phyloP scores from a whole-genome alignment of 495 filamentous ascomycete species.

The Pyrenula massariospora region DNA sequence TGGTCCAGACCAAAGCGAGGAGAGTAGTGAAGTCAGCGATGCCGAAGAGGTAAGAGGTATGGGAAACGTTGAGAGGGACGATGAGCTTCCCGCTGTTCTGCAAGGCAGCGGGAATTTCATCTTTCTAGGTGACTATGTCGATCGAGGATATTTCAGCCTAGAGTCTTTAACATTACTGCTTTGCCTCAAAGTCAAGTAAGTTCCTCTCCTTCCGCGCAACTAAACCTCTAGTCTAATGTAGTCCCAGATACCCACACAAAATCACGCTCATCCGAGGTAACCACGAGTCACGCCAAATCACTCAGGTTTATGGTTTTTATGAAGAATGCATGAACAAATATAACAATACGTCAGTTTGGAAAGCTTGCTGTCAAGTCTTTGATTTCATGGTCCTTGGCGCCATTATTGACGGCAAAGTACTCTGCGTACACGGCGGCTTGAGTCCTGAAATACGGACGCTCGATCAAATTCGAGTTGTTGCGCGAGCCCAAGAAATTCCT shows the following conservation, averaged over 20 bases:
- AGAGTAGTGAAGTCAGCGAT: constrained; percentile 25
- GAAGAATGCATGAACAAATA: constrained; percentile 98
- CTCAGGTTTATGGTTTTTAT: constrained; percentile 97
- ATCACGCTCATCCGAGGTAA: constrained; percentile 95
- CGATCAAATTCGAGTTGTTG: constrained; percentile 95
- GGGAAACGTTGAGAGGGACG: constrained; percentile 26
- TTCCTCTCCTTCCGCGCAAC: too few relatives aligned
- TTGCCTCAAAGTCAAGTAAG: constrained; percentile 93
- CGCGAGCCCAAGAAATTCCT: constrained; percentile 92
- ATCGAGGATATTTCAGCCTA: constrained; percentile 93
- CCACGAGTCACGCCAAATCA: constrained; percentile 96
- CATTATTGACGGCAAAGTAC: constrained; percentile 90
- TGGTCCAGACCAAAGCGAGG: constrained; percentile 26
- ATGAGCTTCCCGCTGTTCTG: constrained; percentile 22
- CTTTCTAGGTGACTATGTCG: constrained; percentile 95
- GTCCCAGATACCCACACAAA: constrained; percentile 73
- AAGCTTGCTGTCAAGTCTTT: constrained; percentile 97
- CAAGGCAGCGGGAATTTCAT: constrained; percentile 65
- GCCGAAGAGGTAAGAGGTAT: constrained; percentile 35
- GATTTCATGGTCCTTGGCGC: constrained; percentile 94
- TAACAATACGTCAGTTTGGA: constrained; percentile 97
- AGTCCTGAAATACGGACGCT: constrained; percentile 93
- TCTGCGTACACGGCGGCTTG: constrained; percentile 95
- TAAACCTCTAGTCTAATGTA: constrained; percentile 3
- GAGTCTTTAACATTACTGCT: constrained; percentile 93